These are phyloP conservation scores for Chlorella sp. DNA, from an alignment of 139 green algal species.

Conservation along the genomic window DNA sequence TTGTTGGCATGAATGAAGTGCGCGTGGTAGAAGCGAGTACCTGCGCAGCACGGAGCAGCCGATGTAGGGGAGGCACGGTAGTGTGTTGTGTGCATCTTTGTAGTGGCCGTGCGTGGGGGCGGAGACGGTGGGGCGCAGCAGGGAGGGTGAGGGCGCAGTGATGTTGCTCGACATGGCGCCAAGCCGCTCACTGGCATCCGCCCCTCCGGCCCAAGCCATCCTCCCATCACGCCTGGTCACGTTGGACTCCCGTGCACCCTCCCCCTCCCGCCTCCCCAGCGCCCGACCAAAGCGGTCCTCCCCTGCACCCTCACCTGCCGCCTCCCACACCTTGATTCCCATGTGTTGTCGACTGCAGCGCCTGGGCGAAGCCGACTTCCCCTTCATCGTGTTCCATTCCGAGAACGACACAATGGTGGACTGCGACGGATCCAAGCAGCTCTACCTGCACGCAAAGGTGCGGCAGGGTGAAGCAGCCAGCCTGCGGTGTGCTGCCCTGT, in stretches of 20 bases:
- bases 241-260: no score
- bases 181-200: no score
- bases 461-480: no score
- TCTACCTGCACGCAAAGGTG: conserved; percentile 47
- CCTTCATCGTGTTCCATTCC: conserved; percentile 70
- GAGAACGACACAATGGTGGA: conserved; percentile 75
- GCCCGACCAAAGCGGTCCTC: no score
- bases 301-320: no score
- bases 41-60: conserved; percentile 47
- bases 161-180: neutral
- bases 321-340: neutral
- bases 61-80: conserved; percentile 19
- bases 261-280: neutral
- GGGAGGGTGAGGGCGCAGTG: neutral
- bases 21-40: no score
- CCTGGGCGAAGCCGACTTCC: conserved; percentile 54
- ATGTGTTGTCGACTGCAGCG: neutral
- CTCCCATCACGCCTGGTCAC: no score
- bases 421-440: conserved; percentile 59
- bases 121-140: neutral
- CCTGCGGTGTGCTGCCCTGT: no score
- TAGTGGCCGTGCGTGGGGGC: no score
- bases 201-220: no score
- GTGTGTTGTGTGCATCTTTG: neutral
- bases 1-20: no score